phyloP scores from a whole-genome alignment of 371 early-diverging fungal species.

The Mucor irregularis region DNA sequence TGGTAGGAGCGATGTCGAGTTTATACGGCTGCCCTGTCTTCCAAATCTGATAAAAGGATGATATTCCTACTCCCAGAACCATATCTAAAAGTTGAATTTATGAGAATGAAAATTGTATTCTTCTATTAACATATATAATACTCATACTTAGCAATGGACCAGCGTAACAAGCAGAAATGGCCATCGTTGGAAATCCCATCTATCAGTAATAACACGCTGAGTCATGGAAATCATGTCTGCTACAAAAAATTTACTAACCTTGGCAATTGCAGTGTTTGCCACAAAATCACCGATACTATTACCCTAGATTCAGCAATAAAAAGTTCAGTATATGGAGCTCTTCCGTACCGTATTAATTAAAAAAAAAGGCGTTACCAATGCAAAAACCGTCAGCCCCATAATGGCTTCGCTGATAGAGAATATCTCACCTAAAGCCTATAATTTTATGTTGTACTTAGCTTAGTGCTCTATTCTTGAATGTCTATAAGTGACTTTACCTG shows the following conservation, averaged over 20 bases:
- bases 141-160: conserved; percentile 73
- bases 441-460: neutral
- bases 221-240: neutral
- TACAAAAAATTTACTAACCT: conserved; percentile 18
- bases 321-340: neutral
- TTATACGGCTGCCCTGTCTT: conserved; percentile 40
- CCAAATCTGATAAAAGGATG: conserved; percentile 57
- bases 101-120: neutral
- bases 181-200: conserved; percentile 87
- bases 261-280: conserved; percentile 80
- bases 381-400: conserved; percentile 83
- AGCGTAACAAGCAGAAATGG: conserved; percentile 84
- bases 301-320: conserved; percentile 62
- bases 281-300: conserved; percentile 86
- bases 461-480: too few species aligned
- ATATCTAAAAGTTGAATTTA: conserved; percentile 48
- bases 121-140: neutral
- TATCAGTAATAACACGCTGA: conserved; percentile 1
- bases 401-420: conserved; percentile 80
- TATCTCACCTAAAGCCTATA: conserved; percentile 70
- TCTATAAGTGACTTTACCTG: too few species aligned
- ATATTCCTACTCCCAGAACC: conserved; percentile 76
- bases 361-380: conserved; percentile 65
- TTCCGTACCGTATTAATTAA: neutral
- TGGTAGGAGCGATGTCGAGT: conserved; percentile 56